phyloP scores from a whole-genome alignment of 2,329 filamentous ascomycete genomes.

The Ascochyta koolunga region DNA sequence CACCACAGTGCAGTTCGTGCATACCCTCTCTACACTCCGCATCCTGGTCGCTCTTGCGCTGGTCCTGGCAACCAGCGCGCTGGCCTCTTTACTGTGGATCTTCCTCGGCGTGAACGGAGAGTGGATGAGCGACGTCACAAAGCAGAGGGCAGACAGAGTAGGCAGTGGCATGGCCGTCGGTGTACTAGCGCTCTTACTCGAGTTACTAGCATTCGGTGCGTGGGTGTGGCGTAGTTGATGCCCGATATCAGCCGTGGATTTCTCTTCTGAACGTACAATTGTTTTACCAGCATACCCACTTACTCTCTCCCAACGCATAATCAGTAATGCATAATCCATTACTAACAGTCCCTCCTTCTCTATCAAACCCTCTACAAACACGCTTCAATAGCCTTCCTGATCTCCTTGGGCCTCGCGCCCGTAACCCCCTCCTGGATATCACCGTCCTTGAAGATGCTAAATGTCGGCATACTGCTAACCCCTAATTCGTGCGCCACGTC shows the following conservation, averaged over 20 bases:
- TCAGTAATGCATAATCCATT: not conserved
- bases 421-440: slow-evolving; percentile 35
- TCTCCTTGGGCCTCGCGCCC: slow-evolving; percentile 28
- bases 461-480: slow-evolving; percentile 35
- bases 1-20: slow-evolving; percentile 35
- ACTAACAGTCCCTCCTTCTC: too few relatives aligned
- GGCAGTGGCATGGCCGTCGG: slow-evolving; percentile 30
- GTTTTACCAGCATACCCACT: not conserved
- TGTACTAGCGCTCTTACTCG: slow-evolving; percentile 22
- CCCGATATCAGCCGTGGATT: not conserved
- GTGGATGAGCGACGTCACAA: slow-evolving; percentile 3
- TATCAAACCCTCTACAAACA: too few relatives aligned
- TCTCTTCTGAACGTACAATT: not conserved
- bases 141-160: slow-evolving; percentile 22
- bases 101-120: slow-evolving; percentile 25
- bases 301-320: not conserved
- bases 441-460: slow-evolving; percentile 39
- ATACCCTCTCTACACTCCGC: slow-evolving; percentile 23
- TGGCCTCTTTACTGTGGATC: slow-evolving; percentile 30
- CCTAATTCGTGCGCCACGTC: slow-evolving; percentile 41
- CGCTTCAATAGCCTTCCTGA: slow-evolving; percentile 31
- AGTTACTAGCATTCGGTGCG: slow-evolving; percentile 21
- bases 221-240: slow-evolving; percentile 20
- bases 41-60: slow-evolving; percentile 22
- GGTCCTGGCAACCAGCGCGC: slow-evolving; percentile 22